Percentiles rank a stretch among this genome's conserved stretches.
Evolutionary conservation across 768 basidiomycete genomes (phyloP).

Genomic region (Rhizopogon vulgaris): DNA sequence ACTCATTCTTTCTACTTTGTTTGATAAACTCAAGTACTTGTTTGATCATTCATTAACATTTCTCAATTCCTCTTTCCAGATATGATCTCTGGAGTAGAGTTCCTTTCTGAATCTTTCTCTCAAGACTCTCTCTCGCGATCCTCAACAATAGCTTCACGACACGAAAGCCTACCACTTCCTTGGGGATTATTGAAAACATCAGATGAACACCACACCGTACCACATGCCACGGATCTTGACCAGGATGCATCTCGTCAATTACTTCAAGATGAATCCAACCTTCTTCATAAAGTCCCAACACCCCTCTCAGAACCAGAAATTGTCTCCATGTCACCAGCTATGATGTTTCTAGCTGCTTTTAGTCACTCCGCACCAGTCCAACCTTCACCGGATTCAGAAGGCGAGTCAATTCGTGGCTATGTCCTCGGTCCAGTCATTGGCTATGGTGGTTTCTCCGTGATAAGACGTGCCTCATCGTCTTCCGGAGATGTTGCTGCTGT

Average conservation of each 20-base stretch:
- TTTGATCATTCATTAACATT: neutral
- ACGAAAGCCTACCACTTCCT: constrained; percentile 6
- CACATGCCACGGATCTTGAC: constrained; percentile 20
- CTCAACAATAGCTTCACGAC: constrained; percentile 2
- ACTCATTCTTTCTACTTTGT: too few relatives aligned
- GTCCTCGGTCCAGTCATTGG: constrained; percentile 72
- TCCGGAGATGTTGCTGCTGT: constrained; percentile 71
- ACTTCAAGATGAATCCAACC: constrained; percentile 5
- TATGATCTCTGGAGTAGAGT: constrained; percentile 3
- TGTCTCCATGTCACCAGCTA: constrained; percentile 53
- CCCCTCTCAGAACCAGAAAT: constrained; percentile 10
- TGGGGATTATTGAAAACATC: constrained; percentile 7
- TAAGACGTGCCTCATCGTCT: constrained; percentile 60
- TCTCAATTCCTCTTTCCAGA: neutral
- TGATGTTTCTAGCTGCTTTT: constrained; percentile 67
- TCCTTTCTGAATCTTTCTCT: neutral
- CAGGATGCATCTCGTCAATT: constrained; percentile 17
- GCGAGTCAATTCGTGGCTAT: constrained; percentile 63
- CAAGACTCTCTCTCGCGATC: constrained; percentile 7
- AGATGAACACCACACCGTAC: constrained; percentile 1
- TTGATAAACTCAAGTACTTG: too few relatives aligned
- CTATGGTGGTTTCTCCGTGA: constrained; percentile 76
- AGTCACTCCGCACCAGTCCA: constrained; percentile 32
- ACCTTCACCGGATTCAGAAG: constrained; percentile 56
- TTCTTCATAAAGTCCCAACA: neutral